These are phyloP conservation scores for Primulina tabacum DNA, from an alignment of 257 asterid species.

Conservation along the genomic window DNA sequence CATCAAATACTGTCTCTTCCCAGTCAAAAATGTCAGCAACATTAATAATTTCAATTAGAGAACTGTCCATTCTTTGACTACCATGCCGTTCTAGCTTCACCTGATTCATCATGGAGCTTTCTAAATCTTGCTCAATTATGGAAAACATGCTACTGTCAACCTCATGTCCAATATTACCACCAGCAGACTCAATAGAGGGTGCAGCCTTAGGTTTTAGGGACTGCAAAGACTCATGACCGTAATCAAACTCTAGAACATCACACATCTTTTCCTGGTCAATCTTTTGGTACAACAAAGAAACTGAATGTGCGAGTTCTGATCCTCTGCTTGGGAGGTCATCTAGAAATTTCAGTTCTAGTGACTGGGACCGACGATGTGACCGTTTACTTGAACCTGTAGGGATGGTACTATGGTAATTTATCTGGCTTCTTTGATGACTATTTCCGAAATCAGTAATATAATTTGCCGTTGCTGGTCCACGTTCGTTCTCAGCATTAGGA, in stretches of 20 bases:
- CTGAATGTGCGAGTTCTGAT: slow-evolving; percentile 48
- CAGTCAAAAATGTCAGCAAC: slow-evolving; percentile 54
- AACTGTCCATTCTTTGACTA: slow-evolving; percentile 37
- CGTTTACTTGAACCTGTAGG: slow-evolving; percentile 29
- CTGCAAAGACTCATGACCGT: slow-evolving; percentile 24
- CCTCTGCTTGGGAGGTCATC: slow-evolving; percentile 35
- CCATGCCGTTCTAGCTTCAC: slow-evolving; percentile 31
- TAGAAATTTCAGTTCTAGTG: slow-evolving; percentile 29
- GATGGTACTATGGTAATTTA: slow-evolving; percentile 26
- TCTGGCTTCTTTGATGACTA: slow-evolving; percentile 22
- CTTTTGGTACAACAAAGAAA: slow-evolving; percentile 45
- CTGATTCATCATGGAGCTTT: slow-evolving; percentile 38
- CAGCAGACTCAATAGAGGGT: slow-evolving; percentile 19
- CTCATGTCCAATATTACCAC: slow-evolving; percentile 27
- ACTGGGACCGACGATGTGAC: slow-evolving; percentile 33
- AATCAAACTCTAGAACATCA: slow-evolving; percentile 26
- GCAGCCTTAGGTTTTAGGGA: slow-evolving; percentile 25
- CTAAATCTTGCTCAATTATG: slow-evolving; percentile 39
- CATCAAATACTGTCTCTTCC: slow-evolving; percentile 35
- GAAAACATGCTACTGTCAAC: slow-evolving; percentile 30
- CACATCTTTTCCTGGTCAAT: slow-evolving; percentile 47
- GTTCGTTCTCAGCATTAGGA: slow-evolving; percentile 39
- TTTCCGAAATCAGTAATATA: slow-evolving; percentile 29
- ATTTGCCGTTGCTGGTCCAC: slow-evolving; percentile 23
- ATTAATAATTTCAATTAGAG: slow-evolving; percentile 52